phyloP scores from a whole-genome alignment of 495 filamentous ascomycete species.

The Aspergillus bertholletiae region DNA sequence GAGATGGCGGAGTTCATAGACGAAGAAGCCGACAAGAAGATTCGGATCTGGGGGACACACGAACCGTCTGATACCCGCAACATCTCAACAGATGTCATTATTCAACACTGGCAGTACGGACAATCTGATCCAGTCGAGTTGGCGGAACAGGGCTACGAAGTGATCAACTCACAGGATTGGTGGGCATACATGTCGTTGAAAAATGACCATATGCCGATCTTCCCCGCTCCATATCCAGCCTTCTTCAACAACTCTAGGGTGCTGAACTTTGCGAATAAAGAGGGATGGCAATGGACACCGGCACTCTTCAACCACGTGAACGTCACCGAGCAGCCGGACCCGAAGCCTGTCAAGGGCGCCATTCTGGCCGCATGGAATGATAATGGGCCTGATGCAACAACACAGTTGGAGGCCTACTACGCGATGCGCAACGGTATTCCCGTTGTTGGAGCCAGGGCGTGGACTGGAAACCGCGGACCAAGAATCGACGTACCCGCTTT shows the following conservation, averaged over 20 bases:
- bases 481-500: constrained; percentile 24
- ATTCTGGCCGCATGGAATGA: constrained; percentile 57
- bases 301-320: constrained; percentile 46
- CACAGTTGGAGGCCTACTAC: constrained; percentile 53
- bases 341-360: constrained; percentile 41
- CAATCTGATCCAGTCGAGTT: constrained; percentile 50
- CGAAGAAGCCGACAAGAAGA: constrained; percentile 37
- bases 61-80: constrained; percentile 38
- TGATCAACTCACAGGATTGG: constrained; percentile 55
- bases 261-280: constrained; percentile 40
- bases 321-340: constrained; percentile 25
- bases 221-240: constrained; percentile 51
- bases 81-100: constrained; percentile 41
- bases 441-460: constrained; percentile 40
- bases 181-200: constrained; percentile 56
- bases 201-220: constrained; percentile 51
- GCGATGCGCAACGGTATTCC: constrained; percentile 50
- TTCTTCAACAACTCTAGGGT: constrained; percentile 49
- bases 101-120: constrained; percentile 58
- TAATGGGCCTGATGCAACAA: constrained; percentile 53
- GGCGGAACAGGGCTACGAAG: constrained; percentile 33
- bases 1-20: constrained; percentile 45
- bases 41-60: constrained; percentile 53
- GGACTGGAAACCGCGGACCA: constrained; percentile 40
- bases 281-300: constrained; percentile 50